Conservation (phyloP, 352 stramenopile genomes). For the Plasmopara muralis region DNA sequence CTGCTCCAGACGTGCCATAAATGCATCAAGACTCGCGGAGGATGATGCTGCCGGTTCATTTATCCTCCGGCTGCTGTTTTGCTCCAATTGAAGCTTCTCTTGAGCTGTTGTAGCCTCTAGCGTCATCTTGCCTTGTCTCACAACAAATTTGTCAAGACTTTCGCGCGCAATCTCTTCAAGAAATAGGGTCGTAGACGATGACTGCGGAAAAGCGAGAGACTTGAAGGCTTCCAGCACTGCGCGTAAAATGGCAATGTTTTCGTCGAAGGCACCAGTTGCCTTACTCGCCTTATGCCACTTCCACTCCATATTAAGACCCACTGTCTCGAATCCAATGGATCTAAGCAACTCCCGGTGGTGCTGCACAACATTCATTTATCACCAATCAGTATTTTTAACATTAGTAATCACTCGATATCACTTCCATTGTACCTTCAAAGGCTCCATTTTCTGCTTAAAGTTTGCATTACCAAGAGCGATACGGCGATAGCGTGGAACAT, state of each 20-base stretch:
- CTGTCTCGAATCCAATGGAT: conserved; percentile 69
- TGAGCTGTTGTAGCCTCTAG: not conserved
- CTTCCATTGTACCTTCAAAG: conserved; percentile 44
- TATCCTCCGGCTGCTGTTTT: conserved; percentile 6
- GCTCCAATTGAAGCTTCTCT: not conserved
- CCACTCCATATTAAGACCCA: conserved; percentile 77
- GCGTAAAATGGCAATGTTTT: conserved; percentile 57
- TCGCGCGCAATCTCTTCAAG: conserved; percentile 46
- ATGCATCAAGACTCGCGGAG: conserved; percentile 35
- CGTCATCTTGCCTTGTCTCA: conserved; percentile 15
- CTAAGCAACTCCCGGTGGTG: conserved; percentile 72
- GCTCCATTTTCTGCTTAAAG: conserved; percentile 83
- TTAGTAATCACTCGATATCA: too few relatives aligned
- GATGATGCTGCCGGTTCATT: not conserved
- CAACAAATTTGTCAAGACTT: conserved; percentile 26
- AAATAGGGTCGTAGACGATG: conserved; percentile 32
- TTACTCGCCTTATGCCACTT: conserved; percentile 69
- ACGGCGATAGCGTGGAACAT: conserved; percentile 73
- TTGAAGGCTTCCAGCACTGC: conserved; percentile 55
- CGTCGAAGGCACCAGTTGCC: conserved; percentile 52
- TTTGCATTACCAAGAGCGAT: conserved; percentile 74
- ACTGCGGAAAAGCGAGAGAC: conserved; percentile 35
- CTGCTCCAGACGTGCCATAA: conserved; percentile 49
- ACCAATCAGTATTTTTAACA: too few relatives aligned
- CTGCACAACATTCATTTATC: conserved; percentile 16